Evolutionary conservation across 2,329 filamentous ascomycete genomes (phyloP), one percentile per base, ranked within the genome.

Genomic region (Arthroderma sp.): DNA sequence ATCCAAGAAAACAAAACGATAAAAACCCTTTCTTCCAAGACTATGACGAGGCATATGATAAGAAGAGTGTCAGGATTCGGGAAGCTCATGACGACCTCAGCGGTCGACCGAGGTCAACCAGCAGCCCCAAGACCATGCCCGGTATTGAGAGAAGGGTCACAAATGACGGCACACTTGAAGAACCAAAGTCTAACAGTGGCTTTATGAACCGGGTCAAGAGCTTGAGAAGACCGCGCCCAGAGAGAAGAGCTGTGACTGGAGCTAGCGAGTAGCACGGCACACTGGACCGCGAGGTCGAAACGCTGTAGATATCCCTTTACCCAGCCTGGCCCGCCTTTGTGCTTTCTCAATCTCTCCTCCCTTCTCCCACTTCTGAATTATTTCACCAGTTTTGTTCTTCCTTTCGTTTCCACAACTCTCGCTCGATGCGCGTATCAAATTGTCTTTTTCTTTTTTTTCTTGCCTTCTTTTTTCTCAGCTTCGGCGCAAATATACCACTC

Each of bases 11-110:
- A 28, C 58, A 57, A 8, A 64, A 69, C 50, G 75, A 78, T 48
- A 68, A 69, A 48, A 93, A 89, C 60, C 86, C 86, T 0, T 94
- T 93, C 68, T 88, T 87, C 61, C 74, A 78, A 42, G 86, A 95
- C 51, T 94, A 83, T 53, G 77, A 82, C 52, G 69, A 72, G 40
- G 77, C 75, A 8, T 81, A 79, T 56, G 77, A 80, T 41, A 77
- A 66, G 58, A 83, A 83, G 61, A 74, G 75, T 15, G 70, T 73
- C 30, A 68, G 69, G 43, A 77, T 82, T 55, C 70, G 63, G 44
- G 66, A 69, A 50, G 58, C 56, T 9, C 44, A 54, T 4, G 48
- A 50, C 34, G 36, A 45, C 28, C 54, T 48, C 44, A 51, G 44
- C 27, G 60, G 63, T 31, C 62, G 68, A 40, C 50, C 59, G 22